Evolutionary conservation across 2,329 filamentous ascomycete species (phyloP).

Genomic region (Xylariales sp.): DNA sequence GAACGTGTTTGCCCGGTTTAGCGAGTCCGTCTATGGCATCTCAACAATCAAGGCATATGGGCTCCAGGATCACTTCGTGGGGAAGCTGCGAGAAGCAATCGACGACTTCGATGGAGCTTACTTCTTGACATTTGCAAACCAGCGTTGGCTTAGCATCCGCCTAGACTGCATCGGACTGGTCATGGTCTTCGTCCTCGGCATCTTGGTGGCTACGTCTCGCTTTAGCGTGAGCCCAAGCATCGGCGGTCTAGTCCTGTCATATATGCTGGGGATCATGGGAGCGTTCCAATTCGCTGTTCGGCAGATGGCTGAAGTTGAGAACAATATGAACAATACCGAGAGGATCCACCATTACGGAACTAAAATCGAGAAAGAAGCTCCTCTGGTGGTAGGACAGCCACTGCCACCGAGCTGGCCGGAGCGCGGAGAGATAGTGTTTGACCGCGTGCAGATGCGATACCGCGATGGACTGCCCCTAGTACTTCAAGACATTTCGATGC

Average conservation of each 20-base stretch:
- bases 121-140: conserved; percentile 92
- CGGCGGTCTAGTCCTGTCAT: conserved; percentile 82
- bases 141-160: conserved; percentile 84
- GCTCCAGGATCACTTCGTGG: conserved; percentile 70
- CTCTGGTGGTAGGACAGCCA: not conserved
- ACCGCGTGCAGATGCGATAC: conserved; percentile 14
- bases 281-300: conserved; percentile 97
- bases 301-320: conserved; percentile 92
- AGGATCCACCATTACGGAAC: conserved; percentile 48
- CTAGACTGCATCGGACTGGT: conserved; percentile 80
- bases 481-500: conserved; percentile 61
- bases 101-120: conserved; percentile 94
- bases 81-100: conserved; percentile 65
- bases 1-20: conserved; percentile 83
- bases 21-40: conserved; percentile 79
- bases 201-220: conserved; percentile 86
- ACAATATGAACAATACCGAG: conserved; percentile 86
- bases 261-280: conserved; percentile 88
- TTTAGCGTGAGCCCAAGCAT: conserved; percentile 83
- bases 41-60: conserved; percentile 89
- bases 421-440: not conserved
- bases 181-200: conserved; percentile 85
- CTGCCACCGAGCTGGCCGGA: not conserved
- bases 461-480: conserved; percentile 50
- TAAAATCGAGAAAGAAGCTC: not conserved